A percentile compares a stretch with the other conserved stretches of the same genome.
Evolutionary conservation across 768 basidiomycete species (phyloP).

Genomic region (Serendipita vermifera): DNA sequence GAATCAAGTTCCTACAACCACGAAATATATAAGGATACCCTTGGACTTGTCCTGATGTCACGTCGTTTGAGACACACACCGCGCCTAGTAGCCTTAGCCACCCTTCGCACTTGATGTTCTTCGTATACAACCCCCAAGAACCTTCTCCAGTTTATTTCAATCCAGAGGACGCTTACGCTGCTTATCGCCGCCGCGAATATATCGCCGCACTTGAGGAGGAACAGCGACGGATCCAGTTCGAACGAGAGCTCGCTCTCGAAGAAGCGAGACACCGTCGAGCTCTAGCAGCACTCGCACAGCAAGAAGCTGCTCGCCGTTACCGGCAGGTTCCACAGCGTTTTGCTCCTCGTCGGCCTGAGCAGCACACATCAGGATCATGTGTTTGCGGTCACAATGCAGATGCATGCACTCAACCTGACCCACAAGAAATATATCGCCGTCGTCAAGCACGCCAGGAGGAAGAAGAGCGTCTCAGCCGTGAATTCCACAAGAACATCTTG

Average conservation of each 20-base stretch:
- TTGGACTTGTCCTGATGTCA: too few relatives aligned
- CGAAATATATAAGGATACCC: too few relatives aligned
- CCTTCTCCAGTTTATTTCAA: background rate
- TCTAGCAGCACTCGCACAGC: background rate
- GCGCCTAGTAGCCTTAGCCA: too few relatives aligned
- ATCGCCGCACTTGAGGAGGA: constrained; percentile 1
- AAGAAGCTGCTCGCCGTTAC: background rate
- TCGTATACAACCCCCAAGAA: background rate
- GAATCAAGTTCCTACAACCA: too few relatives aligned
- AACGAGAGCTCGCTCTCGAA: constrained; percentile 1
- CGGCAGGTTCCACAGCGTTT: background rate
- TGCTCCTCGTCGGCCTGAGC: background rate
- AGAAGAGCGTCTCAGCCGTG: constrained; percentile 1
- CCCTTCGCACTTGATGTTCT: too few relatives aligned
- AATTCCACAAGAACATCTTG: background rate
- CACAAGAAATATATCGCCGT: background rate
- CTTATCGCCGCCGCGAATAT: background rate
- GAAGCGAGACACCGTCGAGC: background rate
- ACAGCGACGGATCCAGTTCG: background rate
- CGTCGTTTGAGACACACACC: too few relatives aligned
- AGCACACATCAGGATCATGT: background rate
- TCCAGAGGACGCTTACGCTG: background rate
- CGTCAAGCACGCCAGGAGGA: constrained; percentile 1
- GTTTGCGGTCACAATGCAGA: background rate
- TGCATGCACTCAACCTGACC: background rate